A percentile compares a stretch with the other conserved stretches of the same genome.
phyloP scores from a whole-genome alignment of 805 yeast species.

The Danielia reshetovae region DNA sequence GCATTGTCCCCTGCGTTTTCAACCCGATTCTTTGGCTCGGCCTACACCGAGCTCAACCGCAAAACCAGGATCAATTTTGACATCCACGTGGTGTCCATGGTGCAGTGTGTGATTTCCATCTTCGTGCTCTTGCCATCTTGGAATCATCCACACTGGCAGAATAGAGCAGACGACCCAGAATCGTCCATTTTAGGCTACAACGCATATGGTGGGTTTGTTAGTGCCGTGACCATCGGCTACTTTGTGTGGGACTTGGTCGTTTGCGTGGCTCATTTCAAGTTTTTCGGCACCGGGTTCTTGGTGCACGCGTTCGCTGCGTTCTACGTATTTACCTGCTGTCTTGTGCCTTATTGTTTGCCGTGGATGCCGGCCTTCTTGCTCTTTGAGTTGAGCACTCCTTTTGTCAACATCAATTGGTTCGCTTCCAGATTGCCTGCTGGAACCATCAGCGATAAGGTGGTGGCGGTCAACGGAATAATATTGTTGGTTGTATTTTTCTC shows the following conservation, averaged over 20 bases:
- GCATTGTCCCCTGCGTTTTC: conserved; percentile 50
- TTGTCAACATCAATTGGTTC: conserved; percentile 93
- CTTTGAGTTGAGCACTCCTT: conserved; percentile 90
- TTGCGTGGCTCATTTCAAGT: conserved; percentile 55
- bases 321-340: conserved; percentile 60
- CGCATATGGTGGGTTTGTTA: conserved; percentile 71
- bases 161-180: conserved; percentile 38
- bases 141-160: conserved; percentile 45
- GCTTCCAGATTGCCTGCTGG: conserved; percentile 72
- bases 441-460: conserved; percentile 49
- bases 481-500: conserved; percentile 68
- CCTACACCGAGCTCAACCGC: conserved; percentile 45
- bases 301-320: conserved; percentile 83
- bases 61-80: conserved; percentile 72
- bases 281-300: conserved; percentile 80
- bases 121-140: conserved; percentile 60
- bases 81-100: conserved; percentile 84
- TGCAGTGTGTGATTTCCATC: conserved; percentile 72
- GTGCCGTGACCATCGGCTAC: conserved; percentile 76
- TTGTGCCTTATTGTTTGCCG: conserved; percentile 73
- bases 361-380: conserved; percentile 79
- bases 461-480: conserved; percentile 65
- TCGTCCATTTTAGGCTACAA: conserved; percentile 56
- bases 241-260: conserved; percentile 85
- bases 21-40: conserved; percentile 44